Base-by-base conservation (phyloP, 192 early-diverging fungal genomes). In the Chytriomyces hyalinus region DNA sequence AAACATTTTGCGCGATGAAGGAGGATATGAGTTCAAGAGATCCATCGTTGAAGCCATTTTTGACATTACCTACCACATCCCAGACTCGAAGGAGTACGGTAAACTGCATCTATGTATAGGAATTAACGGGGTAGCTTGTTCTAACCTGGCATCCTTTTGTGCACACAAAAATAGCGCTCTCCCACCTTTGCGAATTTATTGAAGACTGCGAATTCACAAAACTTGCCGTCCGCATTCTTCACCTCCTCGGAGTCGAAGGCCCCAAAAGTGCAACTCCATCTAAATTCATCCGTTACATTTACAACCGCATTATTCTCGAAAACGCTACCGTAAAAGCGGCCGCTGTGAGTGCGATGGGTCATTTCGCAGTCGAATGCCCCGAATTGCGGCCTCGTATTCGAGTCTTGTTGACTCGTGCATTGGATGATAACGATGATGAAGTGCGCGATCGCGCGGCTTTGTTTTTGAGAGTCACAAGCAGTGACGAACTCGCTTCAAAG, bases 121-220 rank as follows among this genome's bases (percentile, higher is more conserved):
- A 24, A 70, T 63, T 53, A 13, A 57, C 17, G 11, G 43, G 22
- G 44, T 6, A 6, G 28, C 44, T 49, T 17, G 24, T 78, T 45
- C 2, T 49, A 26, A 24, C 24, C 0, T 26, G 26, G 43, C 10
- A 11, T 45, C 28, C 10, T 65, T 24, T 36, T 11, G 17, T 43
- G 11, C 17, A n/a, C n/a, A n/a, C n/a, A 63, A 65, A 26, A 65
- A 13, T 65, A 65, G 97, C 96, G 50, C 88, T 99, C 61, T 92
- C 93, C 10, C 94, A 98, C 73, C 86, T 99, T 64, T 99, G 97
- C 83, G 97, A 99, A 86, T 98, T 99, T 74, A 99, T 99, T 78
- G 97, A 99, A 81, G 97, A 99, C 80, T 99, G 97, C 84, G 97
- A 99, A 81, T 99, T 96, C 83, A 94, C 94, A 15, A 98, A 99